Percentiles rank a stretch among this genome's conserved stretches.
Conservation (phyloP, 73 alveolate species). For the Paramecium biaurelia region DNA sequence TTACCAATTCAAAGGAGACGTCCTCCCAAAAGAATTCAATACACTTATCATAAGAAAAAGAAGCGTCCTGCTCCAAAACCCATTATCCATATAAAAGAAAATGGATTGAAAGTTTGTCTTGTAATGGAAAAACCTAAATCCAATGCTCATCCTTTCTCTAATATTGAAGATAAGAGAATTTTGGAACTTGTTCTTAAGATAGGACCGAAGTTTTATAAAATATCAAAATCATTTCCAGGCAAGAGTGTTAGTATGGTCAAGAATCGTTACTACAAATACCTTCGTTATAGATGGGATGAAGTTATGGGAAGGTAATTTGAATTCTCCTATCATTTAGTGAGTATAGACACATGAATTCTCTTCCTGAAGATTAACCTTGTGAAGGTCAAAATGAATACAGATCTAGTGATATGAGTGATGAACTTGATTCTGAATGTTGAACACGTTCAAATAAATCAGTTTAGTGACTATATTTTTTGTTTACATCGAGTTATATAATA, state of each 20-base stretch:
- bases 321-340: neutral
- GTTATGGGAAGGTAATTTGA: constrained; percentile 37
- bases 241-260: constrained; percentile 49
- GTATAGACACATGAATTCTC: constrained; percentile 8
- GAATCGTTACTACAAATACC: constrained; percentile 39
- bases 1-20: constrained; percentile 32
- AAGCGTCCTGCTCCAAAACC: constrained; percentile 57
- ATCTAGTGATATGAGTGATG: neutral
- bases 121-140: constrained; percentile 34
- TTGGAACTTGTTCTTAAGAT: neutral
- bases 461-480: constrained; percentile 10
- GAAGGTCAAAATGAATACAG: neutral
- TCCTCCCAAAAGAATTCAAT: constrained; percentile 23
- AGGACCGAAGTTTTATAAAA: constrained; percentile 40
- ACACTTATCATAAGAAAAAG: constrained; percentile 47
- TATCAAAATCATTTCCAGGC: constrained; percentile 34
- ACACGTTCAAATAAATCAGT: neutral
- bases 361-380: neutral
- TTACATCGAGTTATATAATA: constrained; percentile 25
- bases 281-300: constrained; percentile 30
- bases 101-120: constrained; percentile 12
- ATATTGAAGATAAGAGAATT: neutral
- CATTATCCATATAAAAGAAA: constrained; percentile 5
- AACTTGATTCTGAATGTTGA: neutral
- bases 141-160: constrained; percentile 45